Evolutionary conservation across 164 flowering plant genomes (phyloP).

Genomic region (Hamamelis virginiana): DNA sequence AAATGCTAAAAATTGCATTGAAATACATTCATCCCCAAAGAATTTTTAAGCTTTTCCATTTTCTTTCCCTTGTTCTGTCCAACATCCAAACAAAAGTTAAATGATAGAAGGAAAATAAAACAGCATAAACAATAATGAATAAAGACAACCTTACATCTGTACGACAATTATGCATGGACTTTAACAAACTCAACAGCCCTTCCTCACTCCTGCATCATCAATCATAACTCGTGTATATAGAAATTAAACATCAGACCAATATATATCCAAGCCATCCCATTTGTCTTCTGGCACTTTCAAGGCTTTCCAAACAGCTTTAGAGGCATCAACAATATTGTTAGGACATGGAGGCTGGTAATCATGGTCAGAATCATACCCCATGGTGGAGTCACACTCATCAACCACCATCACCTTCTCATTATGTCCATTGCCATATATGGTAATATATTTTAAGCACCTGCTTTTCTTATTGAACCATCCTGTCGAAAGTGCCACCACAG

Average conservation of each 20-base stretch:
- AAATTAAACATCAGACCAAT: constrained; percentile 30
- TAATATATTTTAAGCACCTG: constrained; percentile 15
- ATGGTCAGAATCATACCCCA: constrained; percentile 29
- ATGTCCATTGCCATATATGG: constrained; percentile 19
- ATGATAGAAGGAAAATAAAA: too few relatives aligned
- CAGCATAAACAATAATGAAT: too few relatives aligned
- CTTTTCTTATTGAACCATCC: constrained; percentile 20
- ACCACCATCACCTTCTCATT: constrained; percentile 23
- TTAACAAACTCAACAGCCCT: too few relatives aligned
- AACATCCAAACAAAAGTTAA: too few relatives aligned
- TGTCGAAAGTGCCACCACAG: constrained; percentile 25
- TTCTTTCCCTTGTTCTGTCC: too few relatives aligned
- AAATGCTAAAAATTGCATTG: too few relatives aligned
- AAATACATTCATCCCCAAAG: too few relatives aligned
- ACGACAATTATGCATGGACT: too few relatives aligned
- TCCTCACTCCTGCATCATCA: too few relatives aligned
- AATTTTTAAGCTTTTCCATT: too few relatives aligned
- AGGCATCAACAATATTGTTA: constrained; percentile 32
- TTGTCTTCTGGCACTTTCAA: constrained; percentile 18
- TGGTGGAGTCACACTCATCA: constrained; percentile 26
- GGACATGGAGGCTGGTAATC: constrained; percentile 30
- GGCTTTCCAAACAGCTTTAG: constrained; percentile 33
- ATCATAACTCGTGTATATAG: too few relatives aligned
- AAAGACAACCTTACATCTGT: too few relatives aligned
- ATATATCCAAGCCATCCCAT: constrained; percentile 18